Evolutionary conservation across 257 asterid genomes (phyloP), one percentile per base, ranked within the genome.

Genomic region (Solanum piurae): DNA sequence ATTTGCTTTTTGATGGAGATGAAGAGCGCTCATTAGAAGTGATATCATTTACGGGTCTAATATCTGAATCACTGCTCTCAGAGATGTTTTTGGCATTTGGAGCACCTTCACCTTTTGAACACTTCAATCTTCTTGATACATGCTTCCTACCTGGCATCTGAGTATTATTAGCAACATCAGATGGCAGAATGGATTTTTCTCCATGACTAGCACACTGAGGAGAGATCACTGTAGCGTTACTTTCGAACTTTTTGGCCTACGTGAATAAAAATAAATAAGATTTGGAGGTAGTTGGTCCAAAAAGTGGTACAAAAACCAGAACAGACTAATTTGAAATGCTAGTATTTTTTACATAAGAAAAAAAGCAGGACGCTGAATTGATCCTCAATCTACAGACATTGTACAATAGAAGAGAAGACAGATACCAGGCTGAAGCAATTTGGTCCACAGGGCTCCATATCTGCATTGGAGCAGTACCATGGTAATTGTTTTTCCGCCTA

Each of bases 381-480:
- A 77, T 38, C 62, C 84, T 40, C 37, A 76, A 77, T 77, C 60
- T 38, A 44, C 33, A 77, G 62, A 77, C 10, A 87, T 83, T 86
- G 58, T 33, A 89, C 46, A 85, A 36, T 31, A 86, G 34, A 58
- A 87, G 29, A 85, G 16, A 16, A 86, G 88, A 83, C 64, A 12
- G 62, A 87, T 93, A 95, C 98, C 96, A 91, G 91, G 72, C 90
- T 92, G 83, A 94, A 93, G 91, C 99, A 97, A 88, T 93, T 89
- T 80, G 93, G 93, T 82, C 99, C 98, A 91, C 99, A 97, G 64
- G 98, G 95, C 84, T 91, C 93, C 92, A 89, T 91, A 80, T 91
- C 96, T 76, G 73, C 94, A 90, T 95, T 96, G 34, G 93, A 91
- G 87, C 90, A 77, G 86, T 91, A 88, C 95, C 94, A 91, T 36